Percentiles rank a stretch among this genome's conserved stretches.
phyloP scores from a whole-genome alignment of 139 green algal genomes.

The Raphidocelis subcapitata region DNA sequence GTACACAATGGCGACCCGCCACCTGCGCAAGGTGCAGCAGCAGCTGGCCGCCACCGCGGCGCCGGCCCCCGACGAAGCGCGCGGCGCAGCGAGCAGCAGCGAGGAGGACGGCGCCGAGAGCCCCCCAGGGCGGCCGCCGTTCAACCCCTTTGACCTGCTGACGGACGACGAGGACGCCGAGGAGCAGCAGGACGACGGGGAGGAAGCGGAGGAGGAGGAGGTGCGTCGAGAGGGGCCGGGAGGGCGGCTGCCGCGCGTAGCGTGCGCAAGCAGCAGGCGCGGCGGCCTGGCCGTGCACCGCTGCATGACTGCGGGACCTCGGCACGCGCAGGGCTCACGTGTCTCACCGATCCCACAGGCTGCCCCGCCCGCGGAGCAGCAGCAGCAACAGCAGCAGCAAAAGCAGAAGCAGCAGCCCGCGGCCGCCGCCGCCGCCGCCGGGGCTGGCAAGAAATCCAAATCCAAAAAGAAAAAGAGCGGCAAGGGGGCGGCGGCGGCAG shows the following conservation, averaged over 20 bases:
- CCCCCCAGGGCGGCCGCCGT: conserved; percentile 19
- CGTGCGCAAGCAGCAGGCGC: too few relatives aligned
- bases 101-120: conserved; percentile 16
- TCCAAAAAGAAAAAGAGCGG: conserved; percentile 6
- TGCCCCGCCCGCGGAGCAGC: neutral
- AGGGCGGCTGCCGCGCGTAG: too few relatives aligned
- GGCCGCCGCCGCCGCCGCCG: neutral
- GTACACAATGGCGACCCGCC: conserved; percentile 17
- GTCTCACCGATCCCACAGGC: neutral
- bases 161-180: conserved; percentile 46
- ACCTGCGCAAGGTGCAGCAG: conserved; percentile 20
- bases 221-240: too few relatives aligned
- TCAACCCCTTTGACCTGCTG: conserved; percentile 77
- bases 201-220: conserved; percentile 13
- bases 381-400: neutral
- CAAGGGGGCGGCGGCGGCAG: neutral
- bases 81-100: conserved; percentile 5
- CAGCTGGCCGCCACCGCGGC: conserved; percentile 6
- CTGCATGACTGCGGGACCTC: too few relatives aligned
- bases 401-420: neutral
- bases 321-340: neutral
- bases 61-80: neutral
- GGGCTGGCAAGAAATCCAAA: conserved; percentile 5
- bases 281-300: too few relatives aligned
- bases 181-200: too few relatives aligned